Evolutionary conservation across 2,329 filamentous ascomycete genomes (phyloP).

Genomic region (Aspergillus alliaceus): DNA sequence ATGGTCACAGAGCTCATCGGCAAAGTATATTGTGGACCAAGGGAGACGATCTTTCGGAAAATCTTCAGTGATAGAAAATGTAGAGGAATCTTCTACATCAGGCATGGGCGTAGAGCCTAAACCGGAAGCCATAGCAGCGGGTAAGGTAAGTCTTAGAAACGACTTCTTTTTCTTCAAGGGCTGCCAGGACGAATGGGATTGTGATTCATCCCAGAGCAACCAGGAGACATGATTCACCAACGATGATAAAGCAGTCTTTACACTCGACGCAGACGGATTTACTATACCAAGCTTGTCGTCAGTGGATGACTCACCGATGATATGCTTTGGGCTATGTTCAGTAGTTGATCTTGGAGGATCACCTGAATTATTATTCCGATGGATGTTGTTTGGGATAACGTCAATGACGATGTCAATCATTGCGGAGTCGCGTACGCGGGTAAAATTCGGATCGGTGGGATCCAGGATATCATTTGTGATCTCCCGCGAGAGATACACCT

Average conservation of each 20-base stretch:
- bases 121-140: conserved; percentile 53
- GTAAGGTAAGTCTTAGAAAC: conserved; percentile 41
- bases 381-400: conserved; percentile 38
- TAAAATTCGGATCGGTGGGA: conserved; percentile 77
- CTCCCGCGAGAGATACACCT: conserved; percentile 74
- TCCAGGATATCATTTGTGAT: conserved; percentile 68
- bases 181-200: conserved; percentile 29
- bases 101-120: conserved; percentile 67
- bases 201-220: conserved; percentile 46
- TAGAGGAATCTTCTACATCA: conserved; percentile 57
- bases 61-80: conserved; percentile 34
- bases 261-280: conserved; percentile 33
- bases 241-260: conserved; percentile 46
- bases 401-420: conserved; percentile 74
- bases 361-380: conserved; percentile 35
- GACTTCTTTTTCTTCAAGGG: conserved; percentile 30
- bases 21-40: conserved; percentile 72
- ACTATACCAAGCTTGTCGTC: conserved; percentile 26
- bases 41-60: conserved; percentile 53
- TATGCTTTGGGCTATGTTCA: conserved; percentile 19
- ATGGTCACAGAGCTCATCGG: conserved; percentile 64
- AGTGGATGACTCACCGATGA: conserved; percentile 21
- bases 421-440: conserved; percentile 69
- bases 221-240: conserved; percentile 53
- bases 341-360: conserved; percentile 25